These are phyloP conservation scores for Zizania palustris DNA, from an alignment of 202 grass and related monocot species.

Conservation along the genomic window DNA sequence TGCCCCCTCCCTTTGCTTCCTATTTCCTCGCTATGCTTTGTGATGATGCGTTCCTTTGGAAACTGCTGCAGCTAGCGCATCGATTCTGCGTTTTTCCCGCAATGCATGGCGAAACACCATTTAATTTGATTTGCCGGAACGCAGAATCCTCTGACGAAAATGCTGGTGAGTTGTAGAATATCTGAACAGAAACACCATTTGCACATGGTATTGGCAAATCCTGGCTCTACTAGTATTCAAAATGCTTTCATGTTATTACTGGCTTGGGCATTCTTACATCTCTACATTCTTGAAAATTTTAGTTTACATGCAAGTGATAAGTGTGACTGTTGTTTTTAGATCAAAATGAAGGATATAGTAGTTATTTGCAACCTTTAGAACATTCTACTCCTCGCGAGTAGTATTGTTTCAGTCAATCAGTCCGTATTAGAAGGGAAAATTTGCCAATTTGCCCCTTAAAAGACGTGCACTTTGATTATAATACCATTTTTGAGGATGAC, in stretches of 20 bases:
- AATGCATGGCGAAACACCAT: not conserved
- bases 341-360: not conserved
- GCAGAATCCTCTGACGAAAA: not conserved
- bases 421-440: not conserved
- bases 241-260: constrained; percentile 1
- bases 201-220: not conserved
- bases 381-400: not conserved
- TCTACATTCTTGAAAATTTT: constrained; percentile 11
- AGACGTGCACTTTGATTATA: no score
- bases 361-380: constrained; percentile 6
- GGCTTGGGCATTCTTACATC: not conserved
- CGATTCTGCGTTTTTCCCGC: not conserved
- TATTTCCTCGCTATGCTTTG: not conserved
- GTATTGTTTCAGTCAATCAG: not conserved
- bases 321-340: constrained; percentile 32
- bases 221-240: constrained; percentile 8
- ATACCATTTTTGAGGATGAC: no score
- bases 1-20: not conserved
- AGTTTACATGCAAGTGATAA: constrained; percentile 20
- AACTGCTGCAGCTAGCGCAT: not conserved
- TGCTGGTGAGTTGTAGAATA: not conserved
- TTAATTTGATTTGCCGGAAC: not conserved
- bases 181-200: not conserved
- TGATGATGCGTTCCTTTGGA: not conserved
- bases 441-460: no score